Conservation (phyloP, 2,329 filamentous ascomycete species). For the Cladosporium oxysporum region DNA sequence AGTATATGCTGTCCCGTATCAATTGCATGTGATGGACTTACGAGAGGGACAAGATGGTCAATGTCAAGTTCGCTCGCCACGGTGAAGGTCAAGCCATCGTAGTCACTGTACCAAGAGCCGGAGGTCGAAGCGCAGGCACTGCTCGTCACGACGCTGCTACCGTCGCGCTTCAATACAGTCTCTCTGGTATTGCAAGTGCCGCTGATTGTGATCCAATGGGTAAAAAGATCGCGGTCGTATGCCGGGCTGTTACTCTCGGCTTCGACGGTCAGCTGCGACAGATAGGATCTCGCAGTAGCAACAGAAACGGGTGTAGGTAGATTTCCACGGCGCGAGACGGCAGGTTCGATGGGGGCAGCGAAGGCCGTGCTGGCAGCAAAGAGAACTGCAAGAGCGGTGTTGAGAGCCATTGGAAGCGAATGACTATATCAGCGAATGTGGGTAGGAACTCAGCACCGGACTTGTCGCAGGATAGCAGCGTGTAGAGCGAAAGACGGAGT, state of each 20-base stretch:
- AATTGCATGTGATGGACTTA: neutral
- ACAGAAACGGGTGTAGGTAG: slow-evolving; percentile 33
- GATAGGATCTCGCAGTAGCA: slow-evolving; percentile 33
- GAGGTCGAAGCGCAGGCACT: slow-evolving; percentile 63
- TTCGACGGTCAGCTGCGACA: slow-evolving; percentile 30
- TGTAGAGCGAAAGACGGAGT: neutral
- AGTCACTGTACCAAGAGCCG: slow-evolving; percentile 71
- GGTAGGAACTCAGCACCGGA: neutral
- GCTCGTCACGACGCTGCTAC: slow-evolving; percentile 61
- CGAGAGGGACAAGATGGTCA: slow-evolving; percentile 79
- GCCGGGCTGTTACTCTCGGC: slow-evolving; percentile 38
- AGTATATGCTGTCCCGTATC: slow-evolving; percentile 28
- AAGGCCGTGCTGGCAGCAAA: slow-evolving; percentile 26
- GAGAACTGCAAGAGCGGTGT: slow-evolving; percentile 25
- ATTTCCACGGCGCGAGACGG: slow-evolving; percentile 30
- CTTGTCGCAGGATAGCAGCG: neutral
- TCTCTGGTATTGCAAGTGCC: slow-evolving; percentile 73
- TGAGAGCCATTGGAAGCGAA: slow-evolving; percentile 26
- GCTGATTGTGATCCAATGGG: slow-evolving; percentile 67
- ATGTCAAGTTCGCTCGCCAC: slow-evolving; percentile 72
- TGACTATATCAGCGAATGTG: slow-evolving; percentile 10
- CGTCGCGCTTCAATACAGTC: slow-evolving; percentile 72
- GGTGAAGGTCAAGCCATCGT: slow-evolving; percentile 72
- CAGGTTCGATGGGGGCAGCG: slow-evolving; percentile 29
- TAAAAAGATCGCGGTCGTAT: slow-evolving; percentile 70